A percentile compares a stretch with the other conserved stretches of the same genome.
Conservation (phyloP, 2,329 filamentous ascomycete species). For the Fusarium secorum region DNA sequence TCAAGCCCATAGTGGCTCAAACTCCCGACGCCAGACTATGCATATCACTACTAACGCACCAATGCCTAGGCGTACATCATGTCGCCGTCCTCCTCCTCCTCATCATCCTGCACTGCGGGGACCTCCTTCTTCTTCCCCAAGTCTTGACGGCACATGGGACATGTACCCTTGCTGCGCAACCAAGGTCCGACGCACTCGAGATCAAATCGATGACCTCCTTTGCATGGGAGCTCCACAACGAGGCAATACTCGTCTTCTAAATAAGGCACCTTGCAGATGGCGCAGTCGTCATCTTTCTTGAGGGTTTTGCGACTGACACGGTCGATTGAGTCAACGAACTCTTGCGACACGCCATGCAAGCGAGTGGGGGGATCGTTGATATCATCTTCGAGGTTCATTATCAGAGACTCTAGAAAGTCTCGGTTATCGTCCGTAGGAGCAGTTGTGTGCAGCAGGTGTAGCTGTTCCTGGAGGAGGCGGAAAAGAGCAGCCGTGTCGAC, state of each 20-base stretch:
- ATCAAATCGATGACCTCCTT: conserved; percentile 66
- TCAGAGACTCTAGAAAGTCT: conserved; percentile 59
- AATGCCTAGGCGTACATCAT: conserved; percentile 50
- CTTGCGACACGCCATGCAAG: conserved; percentile 64
- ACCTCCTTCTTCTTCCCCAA: conserved; percentile 62
- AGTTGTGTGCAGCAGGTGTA: conserved; percentile 58
- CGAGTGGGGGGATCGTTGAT: conserved; percentile 61
- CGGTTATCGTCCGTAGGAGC: conserved; percentile 60
- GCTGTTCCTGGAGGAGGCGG: conserved; percentile 66
- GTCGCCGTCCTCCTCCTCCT: conserved; percentile 63
- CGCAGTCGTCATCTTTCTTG: conserved; percentile 61
- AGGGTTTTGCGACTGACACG: conserved; percentile 62
- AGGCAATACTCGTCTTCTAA: conserved; percentile 69
- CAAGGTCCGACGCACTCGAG: conserved; percentile 74
- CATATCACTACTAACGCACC: conserved; percentile 5
- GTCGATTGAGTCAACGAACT: conserved; percentile 67
- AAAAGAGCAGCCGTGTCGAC: conserved; percentile 65
- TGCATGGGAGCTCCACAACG: conserved; percentile 70
- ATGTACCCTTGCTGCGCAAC: conserved; percentile 70
- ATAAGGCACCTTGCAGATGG: conserved; percentile 69
- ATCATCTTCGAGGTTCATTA: conserved; percentile 56
- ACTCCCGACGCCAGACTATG: conserved; percentile 44
- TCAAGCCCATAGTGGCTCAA: conserved; percentile 24
- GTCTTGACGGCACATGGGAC: conserved; percentile 69
- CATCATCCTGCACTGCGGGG: conserved; percentile 56